These are phyloP conservation scores for Paracorniculantispora psalliotae DNA, from an alignment of 2,329 filamentous ascomycete genomes.

Conservation along the genomic window DNA sequence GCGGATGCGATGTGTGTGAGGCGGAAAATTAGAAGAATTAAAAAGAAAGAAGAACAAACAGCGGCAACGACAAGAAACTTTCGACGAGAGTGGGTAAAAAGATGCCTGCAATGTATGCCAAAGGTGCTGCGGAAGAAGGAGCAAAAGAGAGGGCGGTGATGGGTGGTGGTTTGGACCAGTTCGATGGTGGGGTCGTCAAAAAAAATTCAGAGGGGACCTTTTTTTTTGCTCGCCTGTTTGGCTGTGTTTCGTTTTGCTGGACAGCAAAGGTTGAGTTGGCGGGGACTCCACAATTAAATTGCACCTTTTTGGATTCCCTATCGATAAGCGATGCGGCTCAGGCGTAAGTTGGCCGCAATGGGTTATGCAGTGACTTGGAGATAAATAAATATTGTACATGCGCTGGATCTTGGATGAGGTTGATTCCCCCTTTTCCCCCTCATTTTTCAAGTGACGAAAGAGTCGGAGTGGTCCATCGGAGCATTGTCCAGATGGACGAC, in stretches of 20 bases:
- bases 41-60: slow-evolving; percentile 14
- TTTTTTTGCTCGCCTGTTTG: background rate
- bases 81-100: background rate
- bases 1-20: too few relatives aligned
- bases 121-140: background rate
- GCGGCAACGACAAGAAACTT: background rate
- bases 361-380: too few relatives aligned
- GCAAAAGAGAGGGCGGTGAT: slow-evolving; percentile 12
- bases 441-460: too few relatives aligned
- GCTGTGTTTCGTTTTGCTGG: slow-evolving; percentile 1
- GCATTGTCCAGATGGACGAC: too few relatives aligned
- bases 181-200: slow-evolving; percentile 12
- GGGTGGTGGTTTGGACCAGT: slow-evolving; percentile 10
- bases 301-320: background rate
- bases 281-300: background rate
- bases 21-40: slow-evolving; percentile 7
- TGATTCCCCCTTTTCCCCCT: too few relatives aligned
- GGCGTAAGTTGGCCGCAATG: too few relatives aligned
- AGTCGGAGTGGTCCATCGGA: too few relatives aligned
- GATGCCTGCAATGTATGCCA: background rate
- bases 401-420: too few relatives aligned
- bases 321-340: too few relatives aligned
- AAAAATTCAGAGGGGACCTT: slow-evolving; percentile 19
- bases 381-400: too few relatives aligned
- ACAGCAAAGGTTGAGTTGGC: background rate